Base-by-base conservation (phyloP, 2,329 filamentous ascomycete genomes). In the Aspergillus sp. region DNA sequence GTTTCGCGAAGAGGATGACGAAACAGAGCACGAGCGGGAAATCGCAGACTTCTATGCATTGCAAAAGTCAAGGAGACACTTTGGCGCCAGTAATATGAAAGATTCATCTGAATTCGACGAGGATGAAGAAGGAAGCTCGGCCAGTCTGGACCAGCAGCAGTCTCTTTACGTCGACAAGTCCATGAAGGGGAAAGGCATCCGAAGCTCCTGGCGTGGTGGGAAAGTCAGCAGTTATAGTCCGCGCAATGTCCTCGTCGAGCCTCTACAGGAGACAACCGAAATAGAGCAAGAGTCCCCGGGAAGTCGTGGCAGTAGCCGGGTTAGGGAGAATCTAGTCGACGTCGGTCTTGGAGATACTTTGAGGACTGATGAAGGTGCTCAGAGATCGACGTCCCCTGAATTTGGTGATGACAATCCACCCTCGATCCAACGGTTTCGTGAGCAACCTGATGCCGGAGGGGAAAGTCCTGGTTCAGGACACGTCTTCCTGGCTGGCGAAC, bases 21-120 rank as follows among this genome's bases (percentile, higher is more conserved):
- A 93, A 64, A 85, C 88, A 58, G 89, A 95, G 67, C 83, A 88
- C 58, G 87, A 94, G 58, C 76, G 89, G 45, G 91, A 97, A 62
- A 87, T 91, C 32, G 89, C 89, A n/a, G 93, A 97, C 68, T 83
- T 93, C 55, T 94, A 90, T 68, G 91, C 91, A 4, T 73, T 98
- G 48, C 90, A 97, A 67, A 80, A 85, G 57, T 97, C 91, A 54
- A 80, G 93, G 56, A 80, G 90, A 41, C 87, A 95, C 48, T 91
- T 96, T 61, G 88, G 88, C 9, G 83, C 84, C 9, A 88, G 86
- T 66, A 82, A 86, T 56, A 71, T 96, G 43, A 87, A 86, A 34
- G 89, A 94, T 55, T 95, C 89, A 52, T 84, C 85, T 2, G 90
- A 94, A 57, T 81, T 85, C 2, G 89, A 93, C 43, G 82, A 85